phyloP scores from a whole-genome alignment of 371 early-diverging fungal species.

The Mucor mucedo region DNA sequence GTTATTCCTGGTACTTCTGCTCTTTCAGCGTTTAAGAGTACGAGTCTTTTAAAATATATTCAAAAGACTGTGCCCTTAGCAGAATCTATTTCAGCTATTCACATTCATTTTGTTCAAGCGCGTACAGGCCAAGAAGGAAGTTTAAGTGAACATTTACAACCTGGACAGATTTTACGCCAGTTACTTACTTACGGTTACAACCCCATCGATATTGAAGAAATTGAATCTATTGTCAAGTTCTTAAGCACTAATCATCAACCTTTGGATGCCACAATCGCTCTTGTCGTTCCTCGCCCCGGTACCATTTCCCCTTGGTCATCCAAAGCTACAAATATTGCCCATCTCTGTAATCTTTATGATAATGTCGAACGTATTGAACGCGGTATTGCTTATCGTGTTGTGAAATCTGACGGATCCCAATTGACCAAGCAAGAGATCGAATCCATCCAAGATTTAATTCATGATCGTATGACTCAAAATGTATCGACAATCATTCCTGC shows the following conservation, averaged over 20 bases:
- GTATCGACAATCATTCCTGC: conserved; percentile 66
- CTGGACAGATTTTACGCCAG: conserved; percentile 50
- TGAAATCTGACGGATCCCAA: conserved; percentile 37
- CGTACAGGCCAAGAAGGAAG: conserved; percentile 47
- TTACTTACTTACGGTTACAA: conserved; percentile 56
- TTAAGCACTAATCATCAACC: conserved; percentile 40
- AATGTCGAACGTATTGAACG: conserved; percentile 87
- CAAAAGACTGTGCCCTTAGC: conserved; percentile 58
- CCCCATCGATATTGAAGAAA: conserved; percentile 35
- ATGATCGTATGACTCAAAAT: conserved; percentile 95
- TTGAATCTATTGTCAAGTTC: conserved; percentile 43
- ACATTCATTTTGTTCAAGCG: conserved; percentile 76
- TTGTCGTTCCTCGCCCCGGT: conserved; percentile 88
- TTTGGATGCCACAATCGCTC: conserved; percentile 45
- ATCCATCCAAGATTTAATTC: conserved; percentile 63
- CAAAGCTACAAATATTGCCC: conserved; percentile 96
- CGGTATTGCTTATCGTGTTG: conserved; percentile 74
- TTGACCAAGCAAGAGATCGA: conserved; percentile 43
- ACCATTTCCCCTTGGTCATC: conserved; percentile 99
- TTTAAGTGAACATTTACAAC: conserved; percentile 37
- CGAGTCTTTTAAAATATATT: conserved; percentile 58
- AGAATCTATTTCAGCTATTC: conserved; percentile 60
- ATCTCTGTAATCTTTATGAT: conserved; percentile 78
- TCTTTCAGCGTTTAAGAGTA: conserved; percentile 73
- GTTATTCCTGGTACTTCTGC: conserved; percentile 78